A percentile compares a stretch with the other conserved stretches of the same genome.
Conservation (phyloP, 2,329 filamentous ascomycete species). For the Aspergillus sp. region DNA sequence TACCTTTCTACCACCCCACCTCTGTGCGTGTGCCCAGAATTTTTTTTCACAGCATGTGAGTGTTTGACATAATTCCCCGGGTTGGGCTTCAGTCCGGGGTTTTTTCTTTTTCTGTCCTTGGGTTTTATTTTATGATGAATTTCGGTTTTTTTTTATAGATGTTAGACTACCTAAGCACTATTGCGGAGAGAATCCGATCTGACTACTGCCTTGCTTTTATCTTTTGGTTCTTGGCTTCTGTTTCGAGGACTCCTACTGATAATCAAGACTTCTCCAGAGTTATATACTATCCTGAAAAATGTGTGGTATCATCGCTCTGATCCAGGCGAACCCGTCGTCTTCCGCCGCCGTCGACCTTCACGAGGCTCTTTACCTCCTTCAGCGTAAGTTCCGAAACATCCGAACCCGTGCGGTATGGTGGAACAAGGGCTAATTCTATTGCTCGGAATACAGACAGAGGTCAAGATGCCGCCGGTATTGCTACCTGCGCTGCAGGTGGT, state of each 20-base stretch:
- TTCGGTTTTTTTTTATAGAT: constrained; percentile 45
- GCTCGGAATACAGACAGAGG: constrained; percentile 56
- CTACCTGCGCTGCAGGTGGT: constrained; percentile 71
- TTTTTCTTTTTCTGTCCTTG: constrained; percentile 1
- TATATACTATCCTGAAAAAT: constrained; percentile 41
- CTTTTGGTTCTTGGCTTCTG: constrained; percentile 11
- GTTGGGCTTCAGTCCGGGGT: constrained; percentile 17
- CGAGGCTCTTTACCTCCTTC: constrained; percentile 70
- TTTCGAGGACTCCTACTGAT: constrained; percentile 20
- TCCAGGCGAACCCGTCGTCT: constrained; percentile 57
- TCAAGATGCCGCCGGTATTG: constrained; percentile 86
- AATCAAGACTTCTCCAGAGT: constrained; percentile 21
- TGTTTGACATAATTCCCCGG: constrained; percentile 7
- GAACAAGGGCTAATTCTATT: background rate
- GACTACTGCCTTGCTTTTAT: constrained; percentile 18
- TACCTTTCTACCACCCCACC: constrained; percentile 15
- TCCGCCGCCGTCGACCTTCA: constrained; percentile 64
- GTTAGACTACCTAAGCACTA: constrained; percentile 49
- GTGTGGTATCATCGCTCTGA: constrained; percentile 64
- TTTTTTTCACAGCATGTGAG: constrained; percentile 17
- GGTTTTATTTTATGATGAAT: constrained; percentile 38
- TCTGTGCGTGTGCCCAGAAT: constrained; percentile 14
- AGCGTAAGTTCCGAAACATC: constrained; percentile 41
- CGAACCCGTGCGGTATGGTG: background rate
- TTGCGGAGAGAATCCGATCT: constrained; percentile 43